A percentile compares a stretch with the other conserved stretches of the same genome.
These are phyloP conservation scores for Fereydounia khargensis DNA, from an alignment of 1,284 basidiomycete species.

Conservation along the genomic window DNA sequence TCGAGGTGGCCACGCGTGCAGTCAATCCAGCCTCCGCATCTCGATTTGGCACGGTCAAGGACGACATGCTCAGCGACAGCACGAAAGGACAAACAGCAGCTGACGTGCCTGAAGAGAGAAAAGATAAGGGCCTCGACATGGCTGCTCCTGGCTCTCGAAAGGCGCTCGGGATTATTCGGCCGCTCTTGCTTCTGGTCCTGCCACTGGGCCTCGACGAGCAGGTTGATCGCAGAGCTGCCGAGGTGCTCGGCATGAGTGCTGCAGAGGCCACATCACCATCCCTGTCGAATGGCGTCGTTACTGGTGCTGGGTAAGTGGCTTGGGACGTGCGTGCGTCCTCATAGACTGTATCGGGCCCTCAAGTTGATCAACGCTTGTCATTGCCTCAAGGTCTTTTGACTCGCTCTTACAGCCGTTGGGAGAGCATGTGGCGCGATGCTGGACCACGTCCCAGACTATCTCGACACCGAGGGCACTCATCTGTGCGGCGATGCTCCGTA, in stretches of 20 bases:
- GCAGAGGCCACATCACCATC: not conserved
- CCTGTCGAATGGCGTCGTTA: too few species aligned
- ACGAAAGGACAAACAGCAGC: too few species aligned
- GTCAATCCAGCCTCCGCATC: too few species aligned
- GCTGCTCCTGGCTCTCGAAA: slow-evolving; percentile 21
- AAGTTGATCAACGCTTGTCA: not conserved
- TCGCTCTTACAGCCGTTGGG: slow-evolving; percentile 6
- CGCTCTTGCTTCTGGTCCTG: slow-evolving; percentile 36
- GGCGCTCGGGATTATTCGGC: slow-evolving; percentile 34
- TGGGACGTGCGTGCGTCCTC: too few species aligned
- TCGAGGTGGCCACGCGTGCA: slow-evolving; percentile 50
- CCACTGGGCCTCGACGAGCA: slow-evolving; percentile 21
- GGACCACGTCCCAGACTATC: not conserved
- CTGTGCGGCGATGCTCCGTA: not conserved
- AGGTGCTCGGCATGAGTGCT: slow-evolving; percentile 14
- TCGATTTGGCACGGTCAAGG: too few species aligned
- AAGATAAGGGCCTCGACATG: too few species aligned
- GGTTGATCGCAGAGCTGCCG: slow-evolving; percentile 15
- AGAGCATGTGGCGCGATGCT: slow-evolving; percentile 4
- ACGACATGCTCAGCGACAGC: too few species aligned
- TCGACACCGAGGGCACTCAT: not conserved
- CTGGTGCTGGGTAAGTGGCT: too few species aligned
- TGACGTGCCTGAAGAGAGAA: too few species aligned
- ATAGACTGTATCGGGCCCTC: too few species aligned
- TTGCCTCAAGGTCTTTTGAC: not conserved